Evolutionary conservation across 1,139 yeast genomes (phyloP).

Genomic region (Suhomyces ambrosiae): DNA sequence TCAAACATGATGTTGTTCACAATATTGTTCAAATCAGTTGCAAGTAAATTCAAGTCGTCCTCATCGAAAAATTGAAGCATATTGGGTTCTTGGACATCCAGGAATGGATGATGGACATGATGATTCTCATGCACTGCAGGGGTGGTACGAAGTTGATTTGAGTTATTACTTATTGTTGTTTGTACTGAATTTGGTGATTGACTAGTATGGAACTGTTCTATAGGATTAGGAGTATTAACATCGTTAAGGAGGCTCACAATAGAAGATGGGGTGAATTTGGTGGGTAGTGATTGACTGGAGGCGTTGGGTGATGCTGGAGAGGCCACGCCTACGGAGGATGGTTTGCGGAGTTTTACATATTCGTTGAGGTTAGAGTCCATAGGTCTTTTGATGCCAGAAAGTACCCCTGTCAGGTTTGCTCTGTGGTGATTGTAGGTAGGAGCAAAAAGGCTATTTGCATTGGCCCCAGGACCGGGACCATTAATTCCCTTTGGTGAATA

Average conservation of each 20-base stretch:
- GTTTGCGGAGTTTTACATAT: constrained; percentile 3
- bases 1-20: constrained; percentile 45
- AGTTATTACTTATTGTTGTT: constrained; percentile 6
- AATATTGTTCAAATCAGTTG: constrained; percentile 44
- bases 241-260: constrained; percentile 24
- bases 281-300: not conserved
- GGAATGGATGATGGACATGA: too few species aligned
- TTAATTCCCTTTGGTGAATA: too few species aligned
- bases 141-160: constrained; percentile 1
- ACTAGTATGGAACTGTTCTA: constrained; percentile 8
- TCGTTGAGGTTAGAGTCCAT: constrained; percentile 1
- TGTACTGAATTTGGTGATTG: constrained; percentile 10
- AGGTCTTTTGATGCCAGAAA: too few species aligned
- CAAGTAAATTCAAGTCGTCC: constrained; percentile 42
- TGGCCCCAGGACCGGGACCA: too few species aligned
- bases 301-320: constrained; percentile 2
- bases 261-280: constrained; percentile 19
- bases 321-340: constrained; percentile 2
- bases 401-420: too few species aligned
- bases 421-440: too few species aligned
- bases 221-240: constrained; percentile 12
- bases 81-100: constrained; percentile 2
- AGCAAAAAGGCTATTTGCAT: too few species aligned
- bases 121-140: constrained; percentile 2
- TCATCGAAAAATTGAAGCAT: constrained; percentile 27